Evolutionary conservation across 805 yeast genomes (phyloP).

Genomic region (Wickerhamiella parazyma): DNA sequence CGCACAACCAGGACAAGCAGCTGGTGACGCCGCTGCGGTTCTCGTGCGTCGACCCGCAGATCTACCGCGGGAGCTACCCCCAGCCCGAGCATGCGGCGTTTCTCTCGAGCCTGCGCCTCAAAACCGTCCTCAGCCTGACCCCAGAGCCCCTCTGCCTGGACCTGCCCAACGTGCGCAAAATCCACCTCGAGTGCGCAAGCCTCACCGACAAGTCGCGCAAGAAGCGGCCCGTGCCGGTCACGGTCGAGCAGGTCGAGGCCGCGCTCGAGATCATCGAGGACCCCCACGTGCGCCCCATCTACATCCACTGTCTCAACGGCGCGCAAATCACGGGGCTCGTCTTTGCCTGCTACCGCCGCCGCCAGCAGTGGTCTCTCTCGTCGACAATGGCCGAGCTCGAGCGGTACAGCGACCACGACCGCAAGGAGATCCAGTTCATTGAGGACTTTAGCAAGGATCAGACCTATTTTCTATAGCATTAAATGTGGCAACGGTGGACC

Average conservation of each 20-base stretch:
- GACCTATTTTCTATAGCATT: constrained; percentile 4
- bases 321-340: constrained; percentile 74
- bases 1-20: too few relatives aligned
- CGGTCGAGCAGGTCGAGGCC: constrained; percentile 43
- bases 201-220: constrained; percentile 27
- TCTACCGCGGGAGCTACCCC: constrained; percentile 83
- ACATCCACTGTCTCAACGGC: constrained; percentile 80
- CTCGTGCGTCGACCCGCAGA: constrained; percentile 49
- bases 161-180: constrained; percentile 47
- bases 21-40: constrained; percentile 50
- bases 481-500: background rate
- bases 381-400: constrained; percentile 79
- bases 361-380: constrained; percentile 78
- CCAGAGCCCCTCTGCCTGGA: constrained; percentile 47
- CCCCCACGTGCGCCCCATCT: constrained; percentile 50
- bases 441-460: constrained; percentile 40
- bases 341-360: constrained; percentile 72
- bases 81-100: constrained; percentile 59
- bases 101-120: constrained; percentile 48
- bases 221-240: constrained; percentile 49
- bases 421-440: constrained; percentile 71
- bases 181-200: constrained; percentile 53
- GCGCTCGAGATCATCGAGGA: constrained; percentile 51
- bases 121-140: constrained; percentile 63
- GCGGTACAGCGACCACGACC: constrained; percentile 60